phyloP scores from a whole-genome alignment of 2,329 filamentous ascomycete genomes.

The Clathrospora elynae region DNA sequence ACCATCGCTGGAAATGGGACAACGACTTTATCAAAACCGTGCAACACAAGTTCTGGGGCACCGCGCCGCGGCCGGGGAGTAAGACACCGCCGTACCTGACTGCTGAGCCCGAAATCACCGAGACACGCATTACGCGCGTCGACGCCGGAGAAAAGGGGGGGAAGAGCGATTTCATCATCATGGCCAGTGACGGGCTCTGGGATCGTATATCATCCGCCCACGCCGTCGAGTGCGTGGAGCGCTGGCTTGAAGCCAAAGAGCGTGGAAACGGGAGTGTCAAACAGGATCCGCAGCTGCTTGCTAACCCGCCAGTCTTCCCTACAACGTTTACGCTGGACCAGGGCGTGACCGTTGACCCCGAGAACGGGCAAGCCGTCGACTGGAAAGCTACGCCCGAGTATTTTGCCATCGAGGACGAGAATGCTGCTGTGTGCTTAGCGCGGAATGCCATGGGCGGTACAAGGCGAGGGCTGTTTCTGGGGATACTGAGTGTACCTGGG shows the following conservation, averaged over 20 bases:
- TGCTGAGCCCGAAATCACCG: constrained; percentile 68
- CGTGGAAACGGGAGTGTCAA: constrained; percentile 26
- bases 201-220: constrained; percentile 63
- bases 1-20: constrained; percentile 71
- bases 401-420: constrained; percentile 58
- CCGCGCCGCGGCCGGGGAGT: constrained; percentile 51
- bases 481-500: constrained; percentile 42
- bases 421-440: constrained; percentile 58
- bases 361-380: constrained; percentile 45
- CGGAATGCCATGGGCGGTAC: constrained; percentile 60
- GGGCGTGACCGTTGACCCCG: constrained; percentile 42
- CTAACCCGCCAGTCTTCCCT: constrained; percentile 15
- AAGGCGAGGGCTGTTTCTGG: constrained; percentile 48
- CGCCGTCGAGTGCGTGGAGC: constrained; percentile 62
- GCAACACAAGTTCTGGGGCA: constrained; percentile 57
- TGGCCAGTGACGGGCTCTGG: constrained; percentile 71
- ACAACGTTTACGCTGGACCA: constrained; percentile 30
- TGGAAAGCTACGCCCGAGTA: constrained; percentile 51
- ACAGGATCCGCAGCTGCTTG: constrained; percentile 20
- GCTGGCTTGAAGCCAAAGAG: constrained; percentile 58
- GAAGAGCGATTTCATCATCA: constrained; percentile 63
- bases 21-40: constrained; percentile 54
- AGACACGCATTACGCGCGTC: constrained; percentile 56
- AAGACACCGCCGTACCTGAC: constrained; percentile 70
- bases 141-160: constrained; percentile 29